Percentiles rank a stretch among this genome's conserved stretches.
These are phyloP conservation scores for Pinguiococcus pyrenoidosus DNA, from an alignment of 108 stramenopile species.

Conservation along the genomic window DNA sequence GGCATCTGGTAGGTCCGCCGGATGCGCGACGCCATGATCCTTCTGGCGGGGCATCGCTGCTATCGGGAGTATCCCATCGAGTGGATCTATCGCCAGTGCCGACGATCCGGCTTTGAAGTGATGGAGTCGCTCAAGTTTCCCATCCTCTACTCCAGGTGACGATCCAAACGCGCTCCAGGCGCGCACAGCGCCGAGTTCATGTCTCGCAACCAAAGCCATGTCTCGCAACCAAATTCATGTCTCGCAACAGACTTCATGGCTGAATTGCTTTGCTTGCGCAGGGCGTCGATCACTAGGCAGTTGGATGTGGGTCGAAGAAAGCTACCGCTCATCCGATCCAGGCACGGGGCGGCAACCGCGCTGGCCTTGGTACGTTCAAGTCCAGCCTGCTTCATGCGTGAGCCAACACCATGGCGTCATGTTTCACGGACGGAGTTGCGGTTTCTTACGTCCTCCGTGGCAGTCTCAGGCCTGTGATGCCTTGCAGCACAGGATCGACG, in stretches of 20 bases:
- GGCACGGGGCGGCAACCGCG: constrained; percentile 27
- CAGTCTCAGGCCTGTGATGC: constrained; percentile 38
- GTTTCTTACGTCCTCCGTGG: too few relatives aligned
- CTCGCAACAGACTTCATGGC: too few relatives aligned
- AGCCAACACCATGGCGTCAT: constrained; percentile 38
- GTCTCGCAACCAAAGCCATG: too few relatives aligned
- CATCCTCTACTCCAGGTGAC: constrained; percentile 53
- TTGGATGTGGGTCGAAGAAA: constrained; percentile 75
- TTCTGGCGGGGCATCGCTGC: constrained; percentile 72
- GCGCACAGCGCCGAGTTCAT: constrained; percentile 11
- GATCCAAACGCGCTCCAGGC: too few relatives aligned
- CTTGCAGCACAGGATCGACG: constrained; percentile 44
- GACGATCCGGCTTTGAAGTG: constrained; percentile 35
- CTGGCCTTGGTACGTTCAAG: not conserved
- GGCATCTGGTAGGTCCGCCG: constrained; percentile 62
- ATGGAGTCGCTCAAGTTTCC: constrained; percentile 54
- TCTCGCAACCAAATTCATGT: too few relatives aligned
- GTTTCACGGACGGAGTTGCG: constrained; percentile 10
- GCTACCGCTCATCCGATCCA: constrained; percentile 51
- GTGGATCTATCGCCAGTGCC: constrained; percentile 72
- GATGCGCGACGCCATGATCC: constrained; percentile 78
- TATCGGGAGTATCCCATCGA: constrained; percentile 87
- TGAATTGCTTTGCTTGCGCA: too few relatives aligned
- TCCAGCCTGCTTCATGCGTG: not conserved
- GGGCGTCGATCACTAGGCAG: constrained; percentile 59